Evolutionary conservation across 164 flowering plant genomes (phyloP).

Genomic region (Liquidambar formosana): DNA sequence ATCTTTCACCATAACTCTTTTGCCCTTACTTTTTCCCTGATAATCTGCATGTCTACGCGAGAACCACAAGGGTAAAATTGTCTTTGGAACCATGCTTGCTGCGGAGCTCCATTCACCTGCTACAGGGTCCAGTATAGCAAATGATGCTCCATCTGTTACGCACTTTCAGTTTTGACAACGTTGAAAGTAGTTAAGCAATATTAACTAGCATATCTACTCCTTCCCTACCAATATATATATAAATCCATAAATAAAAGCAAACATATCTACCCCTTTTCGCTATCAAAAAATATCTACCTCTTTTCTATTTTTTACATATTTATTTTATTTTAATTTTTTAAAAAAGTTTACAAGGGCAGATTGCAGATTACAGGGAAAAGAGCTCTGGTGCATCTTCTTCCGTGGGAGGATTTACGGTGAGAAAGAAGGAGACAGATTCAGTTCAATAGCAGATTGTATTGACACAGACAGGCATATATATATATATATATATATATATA

Average conservation of each 20-base stretch:
- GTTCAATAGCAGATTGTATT: background rate
- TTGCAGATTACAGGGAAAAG: no score
- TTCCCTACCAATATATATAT: background rate
- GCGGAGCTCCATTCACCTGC: no score
- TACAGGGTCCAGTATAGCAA: background rate
- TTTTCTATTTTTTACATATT: no score
- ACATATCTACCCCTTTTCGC: no score
- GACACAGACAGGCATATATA: background rate
- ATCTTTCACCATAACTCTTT: background rate
- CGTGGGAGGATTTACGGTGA: background rate
- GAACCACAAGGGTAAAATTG: background rate
- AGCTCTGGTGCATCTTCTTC: background rate
- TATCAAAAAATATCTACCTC: no score
- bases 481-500: background rate
- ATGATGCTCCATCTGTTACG: no score
- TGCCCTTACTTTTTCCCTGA: no score
- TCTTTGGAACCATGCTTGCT: background rate
- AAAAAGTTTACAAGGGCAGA: no score
- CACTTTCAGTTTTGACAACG: background rate
- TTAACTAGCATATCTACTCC: background rate
- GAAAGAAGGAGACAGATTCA: constrained; percentile 6
- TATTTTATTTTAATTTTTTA: no score
- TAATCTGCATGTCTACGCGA: no score
- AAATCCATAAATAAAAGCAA: no score
- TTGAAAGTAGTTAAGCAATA: background rate